Conservation (phyloP, 2,329 filamentous ascomycete species). For the Fusarium sp. region DNA sequence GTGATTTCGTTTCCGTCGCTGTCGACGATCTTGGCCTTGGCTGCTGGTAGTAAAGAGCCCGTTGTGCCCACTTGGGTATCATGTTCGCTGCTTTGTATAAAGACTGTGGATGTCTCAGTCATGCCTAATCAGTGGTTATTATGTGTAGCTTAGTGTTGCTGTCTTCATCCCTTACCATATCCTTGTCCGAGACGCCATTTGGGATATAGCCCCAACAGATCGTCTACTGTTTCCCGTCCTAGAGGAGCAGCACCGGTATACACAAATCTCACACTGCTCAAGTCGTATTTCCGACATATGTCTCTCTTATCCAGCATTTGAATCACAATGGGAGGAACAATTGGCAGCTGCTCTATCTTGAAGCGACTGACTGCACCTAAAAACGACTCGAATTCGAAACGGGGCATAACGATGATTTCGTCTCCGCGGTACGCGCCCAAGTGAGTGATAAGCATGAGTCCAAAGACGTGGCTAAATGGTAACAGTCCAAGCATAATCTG, state of each 20-base stretch:
- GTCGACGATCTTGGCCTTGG: conserved; percentile 71
- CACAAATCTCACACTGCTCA: conserved; percentile 22
- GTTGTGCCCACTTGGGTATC: conserved; percentile 77
- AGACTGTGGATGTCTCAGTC: conserved; percentile 14
- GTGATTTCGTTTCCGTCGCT: conserved; percentile 74
- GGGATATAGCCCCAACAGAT: conserved; percentile 70
- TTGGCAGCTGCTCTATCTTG: conserved; percentile 17
- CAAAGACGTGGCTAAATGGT: conserved; percentile 85
- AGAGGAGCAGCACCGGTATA: conserved; percentile 70
- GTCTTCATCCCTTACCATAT: conserved; percentile 65
- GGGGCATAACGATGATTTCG: conserved; percentile 75
- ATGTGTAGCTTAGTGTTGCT: background rate
- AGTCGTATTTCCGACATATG: conserved; percentile 3
- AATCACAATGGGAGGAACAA: conserved; percentile 17
- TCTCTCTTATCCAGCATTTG: conserved; percentile 11
- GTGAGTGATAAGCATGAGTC: conserved; percentile 77
- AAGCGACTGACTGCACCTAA: conserved; percentile 50
- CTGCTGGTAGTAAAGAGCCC: conserved; percentile 72
- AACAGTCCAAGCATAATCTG: conserved; percentile 71
- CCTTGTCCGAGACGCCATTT: conserved; percentile 74
- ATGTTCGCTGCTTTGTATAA: conserved; percentile 55
- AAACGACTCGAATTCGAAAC: conserved; percentile 75
- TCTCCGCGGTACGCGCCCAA: conserved; percentile 76
- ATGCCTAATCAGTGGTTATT: conserved; percentile 66
- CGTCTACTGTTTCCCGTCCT: conserved; percentile 73